Conservation (phyloP, 2,329 filamentous ascomycete genomes). For the Hypocreales sp. region DNA sequence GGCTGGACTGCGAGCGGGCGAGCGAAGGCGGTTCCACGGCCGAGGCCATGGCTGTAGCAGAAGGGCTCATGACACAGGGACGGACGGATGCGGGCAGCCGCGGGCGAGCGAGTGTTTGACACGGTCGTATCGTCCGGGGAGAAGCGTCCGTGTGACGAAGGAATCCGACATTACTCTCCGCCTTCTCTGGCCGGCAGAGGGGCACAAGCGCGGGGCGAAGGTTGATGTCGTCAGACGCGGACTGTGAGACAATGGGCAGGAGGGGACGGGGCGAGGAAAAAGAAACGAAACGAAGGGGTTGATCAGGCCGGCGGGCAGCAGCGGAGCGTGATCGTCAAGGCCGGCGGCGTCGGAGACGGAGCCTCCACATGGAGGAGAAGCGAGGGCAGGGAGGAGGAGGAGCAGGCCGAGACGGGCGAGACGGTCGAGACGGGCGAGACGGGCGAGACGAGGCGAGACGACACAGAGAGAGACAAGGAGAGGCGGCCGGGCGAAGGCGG, state of each 20-base stretch:
- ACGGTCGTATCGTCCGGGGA: conserved; percentile 1
- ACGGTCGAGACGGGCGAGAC: too few relatives aligned
- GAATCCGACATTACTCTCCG: conserved; percentile 13
- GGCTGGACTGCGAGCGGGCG: conserved; percentile 18
- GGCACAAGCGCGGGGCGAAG: too few relatives aligned
- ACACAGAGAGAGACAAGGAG: not conserved
- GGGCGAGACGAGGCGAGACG: not conserved
- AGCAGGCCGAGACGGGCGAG: not conserved
- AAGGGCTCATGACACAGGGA: conserved; percentile 15
- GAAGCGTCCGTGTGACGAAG: conserved; percentile 9
- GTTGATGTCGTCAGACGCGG: too few relatives aligned
- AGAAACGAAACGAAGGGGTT: too few relatives aligned
- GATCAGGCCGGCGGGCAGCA: too few relatives aligned
- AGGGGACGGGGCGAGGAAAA: too few relatives aligned
- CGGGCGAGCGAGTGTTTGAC: not conserved
- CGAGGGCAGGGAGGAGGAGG: not conserved
- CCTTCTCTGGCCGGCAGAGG: conserved; percentile 13
- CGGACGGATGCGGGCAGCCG: conserved; percentile 2
- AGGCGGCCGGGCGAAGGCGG: too few relatives aligned
- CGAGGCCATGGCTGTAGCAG: conserved; percentile 22
- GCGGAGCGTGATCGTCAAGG: too few relatives aligned
- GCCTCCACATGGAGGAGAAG: conserved; percentile 1
- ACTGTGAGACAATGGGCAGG: too few relatives aligned
- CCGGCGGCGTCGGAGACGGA: not conserved
- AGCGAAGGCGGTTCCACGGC: conserved; percentile 16